These are phyloP conservation scores for Harringtonia lauricola DNA, from an alignment of 2,329 filamentous ascomycete genomes.

Conservation along the genomic window DNA sequence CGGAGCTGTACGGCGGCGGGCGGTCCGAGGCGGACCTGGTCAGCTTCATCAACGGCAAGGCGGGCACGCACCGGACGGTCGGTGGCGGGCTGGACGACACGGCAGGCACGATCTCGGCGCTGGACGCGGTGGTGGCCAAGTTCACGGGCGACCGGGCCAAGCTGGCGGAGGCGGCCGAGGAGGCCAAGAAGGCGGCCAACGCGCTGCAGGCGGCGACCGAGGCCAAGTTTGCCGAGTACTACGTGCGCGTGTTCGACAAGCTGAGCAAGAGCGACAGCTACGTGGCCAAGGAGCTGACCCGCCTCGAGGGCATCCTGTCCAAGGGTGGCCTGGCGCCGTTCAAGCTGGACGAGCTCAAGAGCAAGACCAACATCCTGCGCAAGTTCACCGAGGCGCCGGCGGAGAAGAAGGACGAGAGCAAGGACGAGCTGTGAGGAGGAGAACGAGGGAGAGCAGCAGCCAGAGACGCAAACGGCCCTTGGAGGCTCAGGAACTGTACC, in stretches of 20 bases:
- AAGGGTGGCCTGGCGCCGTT: constrained; percentile 77
- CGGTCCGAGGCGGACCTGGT: constrained; percentile 70
- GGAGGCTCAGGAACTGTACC: too few relatives aligned
- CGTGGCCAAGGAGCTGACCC: constrained; percentile 72
- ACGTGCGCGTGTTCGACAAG: constrained; percentile 85
- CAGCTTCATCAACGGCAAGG: constrained; percentile 75
- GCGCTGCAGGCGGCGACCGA: constrained; percentile 49
- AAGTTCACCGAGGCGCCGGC: constrained; percentile 57
- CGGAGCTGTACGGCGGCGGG: constrained; percentile 61
- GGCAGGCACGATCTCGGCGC: constrained; percentile 70
- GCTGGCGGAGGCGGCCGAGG: constrained; percentile 52
- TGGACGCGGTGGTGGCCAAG: constrained; percentile 68
- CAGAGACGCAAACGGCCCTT: neutral
- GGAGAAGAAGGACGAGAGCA: constrained; percentile 36
- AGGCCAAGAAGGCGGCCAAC: constrained; percentile 62
- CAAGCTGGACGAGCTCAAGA: constrained; percentile 82
- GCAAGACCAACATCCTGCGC: constrained; percentile 78
- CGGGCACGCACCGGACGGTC: constrained; percentile 71
- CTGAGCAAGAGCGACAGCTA: constrained; percentile 66
- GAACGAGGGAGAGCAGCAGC: constrained; percentile 1
- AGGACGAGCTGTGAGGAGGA: constrained; percentile 57
- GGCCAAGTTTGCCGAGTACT: constrained; percentile 84
- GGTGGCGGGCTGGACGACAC: constrained; percentile 70
- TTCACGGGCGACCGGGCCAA: constrained; percentile 49
- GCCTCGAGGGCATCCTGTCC: constrained; percentile 67